Evolutionary conservation across 208 protist genomes (phyloP).

Genomic region (Trypanosoma mega): DNA sequence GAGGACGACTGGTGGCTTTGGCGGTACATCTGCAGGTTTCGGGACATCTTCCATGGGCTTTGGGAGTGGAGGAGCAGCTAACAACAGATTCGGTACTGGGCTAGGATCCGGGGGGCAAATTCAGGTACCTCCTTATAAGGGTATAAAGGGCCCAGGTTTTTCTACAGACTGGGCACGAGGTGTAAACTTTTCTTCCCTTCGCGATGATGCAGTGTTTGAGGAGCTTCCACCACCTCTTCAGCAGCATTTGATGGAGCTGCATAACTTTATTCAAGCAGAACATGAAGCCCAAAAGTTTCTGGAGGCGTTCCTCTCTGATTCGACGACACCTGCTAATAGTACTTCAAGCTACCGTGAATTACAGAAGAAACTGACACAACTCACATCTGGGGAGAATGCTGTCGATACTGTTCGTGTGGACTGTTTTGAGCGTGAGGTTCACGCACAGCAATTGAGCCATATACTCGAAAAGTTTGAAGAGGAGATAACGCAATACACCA

Average conservation of each 20-base stretch:
- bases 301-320: conserved; percentile 58
- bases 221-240: conserved; percentile 63
- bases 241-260: conserved; percentile 74
- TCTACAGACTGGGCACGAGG: conserved; percentile 47
- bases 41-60: conserved; percentile 10
- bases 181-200: conserved; percentile 75
- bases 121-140: conserved; percentile 55
- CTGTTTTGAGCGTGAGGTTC: conserved; percentile 60
- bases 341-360: conserved; percentile 29
- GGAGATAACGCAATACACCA: conserved; percentile 53
- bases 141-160: conserved; percentile 73
- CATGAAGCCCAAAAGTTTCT: conserved; percentile 51
- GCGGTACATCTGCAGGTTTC: conserved; percentile 20
- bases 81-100: conserved; percentile 37
- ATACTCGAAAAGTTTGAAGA: conserved; percentile 58
- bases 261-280: conserved; percentile 72
- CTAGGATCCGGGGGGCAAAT: conserved; percentile 21
- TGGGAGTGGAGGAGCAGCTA: conserved; percentile 7
- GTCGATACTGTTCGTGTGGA: conserved; percentile 58
- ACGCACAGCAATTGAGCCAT: conserved; percentile 41
- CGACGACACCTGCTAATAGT: conserved; percentile 5
- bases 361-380: conserved; percentile 26
- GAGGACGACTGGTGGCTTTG: conserved; percentile 25
- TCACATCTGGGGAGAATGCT: conserved; percentile 34
- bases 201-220: conserved; percentile 65